Percentiles rank a stretch among this genome's conserved stretches.
Evolutionary conservation across 345 rosid genomes (phyloP).

Genomic region (Mangifera indica): DNA sequence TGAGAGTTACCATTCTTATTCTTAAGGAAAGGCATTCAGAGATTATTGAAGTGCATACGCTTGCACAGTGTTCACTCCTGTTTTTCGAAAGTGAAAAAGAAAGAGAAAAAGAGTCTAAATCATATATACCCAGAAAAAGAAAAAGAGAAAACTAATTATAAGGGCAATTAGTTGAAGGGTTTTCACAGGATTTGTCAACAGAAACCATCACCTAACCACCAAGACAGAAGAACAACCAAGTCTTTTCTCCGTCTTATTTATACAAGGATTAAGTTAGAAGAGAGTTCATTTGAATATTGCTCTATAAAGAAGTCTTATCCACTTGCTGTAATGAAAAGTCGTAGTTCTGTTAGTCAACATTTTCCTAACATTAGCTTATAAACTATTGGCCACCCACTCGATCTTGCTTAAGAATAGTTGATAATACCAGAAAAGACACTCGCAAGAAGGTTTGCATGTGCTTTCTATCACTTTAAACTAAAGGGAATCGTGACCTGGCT

Average conservation of each 20-base stretch:
- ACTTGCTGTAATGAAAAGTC: not conserved
- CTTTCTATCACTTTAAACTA: constrained; percentile 35
- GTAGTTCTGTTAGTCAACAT: not conserved
- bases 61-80: not conserved
- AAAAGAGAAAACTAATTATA: too few species aligned
- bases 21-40: constrained; percentile 14
- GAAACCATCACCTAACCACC: not conserved
- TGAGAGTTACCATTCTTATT: constrained; percentile 16
- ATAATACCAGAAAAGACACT: constrained; percentile 20
- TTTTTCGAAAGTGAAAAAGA: not conserved
- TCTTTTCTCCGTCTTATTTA: not conserved
- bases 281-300: not conserved
- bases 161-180: not conserved
- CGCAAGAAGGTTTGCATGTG: constrained; percentile 42
- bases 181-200: not conserved
- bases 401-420: constrained; percentile 17
- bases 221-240: not conserved
- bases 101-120: not conserved
- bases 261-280: not conserved
- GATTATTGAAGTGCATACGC: not conserved
- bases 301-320: not conserved
- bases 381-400: not conserved
- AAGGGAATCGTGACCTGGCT: constrained; percentile 44
- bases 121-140: not conserved
- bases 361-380: constrained; percentile 6